Evolutionary conservation across 2,329 filamentous ascomycete species (phyloP), one percentile per base, ranked within the genome.

Genomic region (Aspergillus amoenus): DNA sequence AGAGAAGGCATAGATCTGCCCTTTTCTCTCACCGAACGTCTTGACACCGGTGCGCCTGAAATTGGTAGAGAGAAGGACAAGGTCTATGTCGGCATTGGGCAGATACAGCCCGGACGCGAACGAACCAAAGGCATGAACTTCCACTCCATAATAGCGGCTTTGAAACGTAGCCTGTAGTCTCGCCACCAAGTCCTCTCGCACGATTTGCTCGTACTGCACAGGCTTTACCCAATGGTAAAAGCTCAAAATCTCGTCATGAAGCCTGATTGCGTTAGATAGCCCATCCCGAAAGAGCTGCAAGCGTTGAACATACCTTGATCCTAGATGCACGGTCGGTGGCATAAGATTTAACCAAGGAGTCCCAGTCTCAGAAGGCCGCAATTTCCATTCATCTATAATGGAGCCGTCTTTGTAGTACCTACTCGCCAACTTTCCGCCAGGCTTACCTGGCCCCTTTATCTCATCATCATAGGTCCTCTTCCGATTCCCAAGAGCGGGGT

Each of bases 161-260:
- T 79, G 80, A 67, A 95, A 81, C 2, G 82, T 80, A 17, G 71
- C 69, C 49, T 85, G 80, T 2, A 97, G 79, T 17, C 91, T 86
- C 3, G 84, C 76, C 34, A 97, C 82, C 13, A 99, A 78, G 46
- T 89, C 83, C 18, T 82, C 75, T 9, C 94, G 90, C 54, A 96
- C 85, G 3, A 81, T 78, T 60, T 92, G 82, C 73, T 99, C 94
- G 66, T 89, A 94, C 3, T 83, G 74, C 45, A 84, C 83, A 3
- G 94, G 94, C 61, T 83, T 86, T 32, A 96, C 88, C 71, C 88
- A 95, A 37, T 93, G 81, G 71, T 93, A 95, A 70, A 97, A 97
- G 66, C 95, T 90, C 30, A 89, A 78, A 43, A 97, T 87, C 73
- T 99, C 94, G 68, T 92, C 91, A 73, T 97, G 92, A 24, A 99